Conservation (phyloP, 352 stramenopile genomes). For the Phytophthora macrochlamydospora region DNA sequence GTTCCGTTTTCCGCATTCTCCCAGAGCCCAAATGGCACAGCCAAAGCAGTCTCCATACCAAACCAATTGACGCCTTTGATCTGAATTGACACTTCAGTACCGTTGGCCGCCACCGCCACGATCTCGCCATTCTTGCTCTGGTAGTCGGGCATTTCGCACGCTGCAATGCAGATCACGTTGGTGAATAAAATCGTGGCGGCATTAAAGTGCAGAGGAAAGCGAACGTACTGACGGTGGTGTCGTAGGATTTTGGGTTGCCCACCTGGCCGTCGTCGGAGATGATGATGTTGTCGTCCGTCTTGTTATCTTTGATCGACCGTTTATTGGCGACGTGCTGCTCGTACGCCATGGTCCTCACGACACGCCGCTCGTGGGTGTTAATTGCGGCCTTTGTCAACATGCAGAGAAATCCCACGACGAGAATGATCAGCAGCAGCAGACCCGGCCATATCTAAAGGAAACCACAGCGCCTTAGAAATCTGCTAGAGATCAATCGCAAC, state of each 20-base stretch:
- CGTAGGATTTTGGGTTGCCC: conserved; percentile 71
- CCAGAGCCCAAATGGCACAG: conserved; percentile 77
- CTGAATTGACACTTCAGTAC: conserved; percentile 65
- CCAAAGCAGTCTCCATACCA: conserved; percentile 74
- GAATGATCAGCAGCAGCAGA: conserved; percentile 50
- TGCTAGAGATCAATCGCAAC: neutral
- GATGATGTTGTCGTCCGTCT: conserved; percentile 22
- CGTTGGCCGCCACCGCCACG: conserved; percentile 60
- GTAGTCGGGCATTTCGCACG: conserved; percentile 73
- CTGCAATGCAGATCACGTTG: conserved; percentile 11
- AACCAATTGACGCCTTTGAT: conserved; percentile 87
- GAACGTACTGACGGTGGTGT: conserved; percentile 38
- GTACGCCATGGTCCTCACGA: conserved; percentile 33
- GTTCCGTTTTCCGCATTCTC: conserved; percentile 79
- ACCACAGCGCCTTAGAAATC: conserved; percentile 23
- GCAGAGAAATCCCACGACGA: conserved; percentile 34
- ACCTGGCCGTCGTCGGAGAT: conserved; percentile 40
- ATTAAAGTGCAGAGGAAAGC: too few relatives aligned
- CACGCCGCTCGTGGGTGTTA: conserved; percentile 31
- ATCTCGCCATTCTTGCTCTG: conserved; percentile 77
- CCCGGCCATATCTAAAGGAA: conserved; percentile 62
- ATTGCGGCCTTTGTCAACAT: conserved; percentile 45
- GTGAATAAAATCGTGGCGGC: neutral
- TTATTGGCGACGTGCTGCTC: conserved; percentile 38
- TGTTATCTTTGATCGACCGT: conserved; percentile 56